Evolutionary conservation across 2,329 filamentous ascomycete species (phyloP).

Genomic region (Ilyonectria sp.): DNA sequence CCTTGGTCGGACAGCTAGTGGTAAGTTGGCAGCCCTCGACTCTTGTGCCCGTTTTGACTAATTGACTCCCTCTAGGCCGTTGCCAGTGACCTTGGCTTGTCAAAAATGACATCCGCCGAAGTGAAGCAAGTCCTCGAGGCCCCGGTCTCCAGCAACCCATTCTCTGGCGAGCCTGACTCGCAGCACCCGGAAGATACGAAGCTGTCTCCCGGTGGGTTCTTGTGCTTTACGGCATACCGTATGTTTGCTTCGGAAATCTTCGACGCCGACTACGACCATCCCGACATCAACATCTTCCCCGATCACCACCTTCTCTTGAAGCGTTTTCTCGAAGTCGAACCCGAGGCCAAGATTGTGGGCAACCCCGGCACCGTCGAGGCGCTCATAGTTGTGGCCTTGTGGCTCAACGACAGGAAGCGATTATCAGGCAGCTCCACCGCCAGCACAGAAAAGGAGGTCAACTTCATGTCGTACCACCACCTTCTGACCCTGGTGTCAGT

Average conservation of each 20-base stretch:
- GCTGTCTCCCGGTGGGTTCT: constrained; percentile 71
- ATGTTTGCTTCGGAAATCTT: constrained; percentile 75
- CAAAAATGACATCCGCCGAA: constrained; percentile 60
- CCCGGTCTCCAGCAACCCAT: constrained; percentile 60
- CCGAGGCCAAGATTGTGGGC: constrained; percentile 63
- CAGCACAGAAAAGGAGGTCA: constrained; percentile 53
- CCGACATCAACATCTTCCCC: constrained; percentile 72
- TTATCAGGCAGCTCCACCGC: constrained; percentile 52
- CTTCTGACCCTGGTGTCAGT: constrained; percentile 70
- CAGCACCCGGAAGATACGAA: constrained; percentile 66
- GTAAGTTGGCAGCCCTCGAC: constrained; percentile 58
- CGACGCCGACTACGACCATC: constrained; percentile 67
- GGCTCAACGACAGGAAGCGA: constrained; percentile 67
- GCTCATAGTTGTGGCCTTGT: constrained; percentile 72
- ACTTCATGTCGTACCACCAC: constrained; percentile 75
- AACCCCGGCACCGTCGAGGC: constrained; percentile 72
- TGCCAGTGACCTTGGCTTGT: constrained; percentile 73
- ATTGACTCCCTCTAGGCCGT: constrained; percentile 64
- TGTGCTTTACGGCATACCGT: constrained; percentile 74
- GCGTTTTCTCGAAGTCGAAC: constrained; percentile 67
- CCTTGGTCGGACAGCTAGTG: constrained; percentile 80
- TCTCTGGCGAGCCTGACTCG: constrained; percentile 62
- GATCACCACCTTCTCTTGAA: constrained; percentile 70
- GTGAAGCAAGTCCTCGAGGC: constrained; percentile 62
- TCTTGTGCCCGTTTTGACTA: constrained; percentile 18